Evolutionary conservation across 495 filamentous ascomycete species (phyloP).

Genomic region (Penicillium soppii): DNA sequence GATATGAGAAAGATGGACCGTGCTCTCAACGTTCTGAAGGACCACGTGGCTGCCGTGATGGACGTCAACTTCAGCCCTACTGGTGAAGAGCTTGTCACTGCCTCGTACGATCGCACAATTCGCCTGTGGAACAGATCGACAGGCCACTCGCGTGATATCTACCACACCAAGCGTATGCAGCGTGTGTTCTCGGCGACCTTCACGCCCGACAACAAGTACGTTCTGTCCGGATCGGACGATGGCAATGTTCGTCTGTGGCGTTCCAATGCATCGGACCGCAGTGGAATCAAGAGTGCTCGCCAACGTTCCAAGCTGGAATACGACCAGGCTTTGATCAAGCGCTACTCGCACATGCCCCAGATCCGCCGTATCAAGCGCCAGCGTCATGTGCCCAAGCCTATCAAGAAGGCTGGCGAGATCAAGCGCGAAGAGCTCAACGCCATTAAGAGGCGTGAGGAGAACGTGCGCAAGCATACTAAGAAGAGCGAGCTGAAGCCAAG

Average conservation of each 20-base stretch:
- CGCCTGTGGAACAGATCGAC: slow-evolving; percentile 76
- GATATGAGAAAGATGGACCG: slow-evolving; percentile 84
- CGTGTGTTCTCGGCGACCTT: slow-evolving; percentile 83
- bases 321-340: slow-evolving; percentile 75
- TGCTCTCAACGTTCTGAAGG: slow-evolving; percentile 88
- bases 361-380: slow-evolving; percentile 87
- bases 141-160: slow-evolving; percentile 88
- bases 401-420: slow-evolving; percentile 98
- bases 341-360: slow-evolving; percentile 95
- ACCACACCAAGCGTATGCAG: slow-evolving; percentile 98
- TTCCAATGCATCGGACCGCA: slow-evolving; percentile 78
- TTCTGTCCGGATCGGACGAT: slow-evolving; percentile 86
- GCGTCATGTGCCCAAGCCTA: slow-evolving; percentile 84
- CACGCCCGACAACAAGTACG: slow-evolving; percentile 84
- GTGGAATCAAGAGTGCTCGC: slow-evolving; percentile 78
- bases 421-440: slow-evolving; percentile 85
- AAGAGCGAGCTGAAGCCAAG: slow-evolving; percentile 69
- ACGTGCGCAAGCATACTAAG: slow-evolving; percentile 85
- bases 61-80: slow-evolving; percentile 94
- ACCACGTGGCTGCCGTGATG: slow-evolving; percentile 96
- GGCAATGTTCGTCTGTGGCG: slow-evolving; percentile 94
- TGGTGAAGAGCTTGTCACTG: slow-evolving; percentile 88
- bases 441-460: slow-evolving; percentile 89
- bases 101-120: slow-evolving; percentile 80
- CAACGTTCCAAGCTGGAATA: slow-evolving; percentile 90